phyloP scores from a whole-genome alignment of 768 basidiomycete genomes.

The Suillus hirtellus region DNA sequence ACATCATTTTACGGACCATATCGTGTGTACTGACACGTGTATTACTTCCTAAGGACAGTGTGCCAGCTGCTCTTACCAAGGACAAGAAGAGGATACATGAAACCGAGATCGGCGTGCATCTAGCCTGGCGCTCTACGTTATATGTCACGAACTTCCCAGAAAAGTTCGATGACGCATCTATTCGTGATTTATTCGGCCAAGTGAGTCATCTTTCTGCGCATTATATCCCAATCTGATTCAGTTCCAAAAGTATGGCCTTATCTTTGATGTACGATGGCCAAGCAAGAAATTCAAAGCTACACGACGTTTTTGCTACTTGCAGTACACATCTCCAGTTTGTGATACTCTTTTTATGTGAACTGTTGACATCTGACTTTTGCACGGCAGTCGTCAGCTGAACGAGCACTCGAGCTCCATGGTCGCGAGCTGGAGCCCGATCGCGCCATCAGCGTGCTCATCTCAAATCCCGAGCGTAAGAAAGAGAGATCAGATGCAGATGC shows the following conservation, averaged over 20 bases:
- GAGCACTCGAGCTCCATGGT: constrained; percentile 78
- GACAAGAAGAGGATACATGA: constrained; percentile 87
- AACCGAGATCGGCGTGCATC: constrained; percentile 78
- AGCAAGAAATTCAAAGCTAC: constrained; percentile 94
- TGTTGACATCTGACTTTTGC: not conserved
- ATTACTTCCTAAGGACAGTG: constrained; percentile 54
- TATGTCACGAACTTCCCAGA: constrained; percentile 97
- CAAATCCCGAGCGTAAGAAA: constrained; percentile 88
- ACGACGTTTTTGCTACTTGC: constrained; percentile 92
- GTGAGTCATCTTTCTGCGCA: constrained; percentile 40
- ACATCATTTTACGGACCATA: not conserved
- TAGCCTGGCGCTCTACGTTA: constrained; percentile 92
- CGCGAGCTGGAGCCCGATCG: constrained; percentile 71
- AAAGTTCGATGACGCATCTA: constrained; percentile 69
- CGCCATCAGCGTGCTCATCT: constrained; percentile 75
- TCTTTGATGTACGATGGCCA: constrained; percentile 97
- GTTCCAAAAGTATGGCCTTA: constrained; percentile 69
- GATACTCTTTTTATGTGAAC: not conserved
- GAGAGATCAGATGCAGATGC: constrained; percentile 88
- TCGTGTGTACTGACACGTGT: constrained; percentile 2
- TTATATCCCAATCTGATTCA: constrained; percentile 11
- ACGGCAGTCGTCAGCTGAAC: constrained; percentile 63
- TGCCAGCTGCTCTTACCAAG: constrained; percentile 87
- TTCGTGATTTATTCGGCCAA: constrained; percentile 77
- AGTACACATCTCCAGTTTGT: constrained; percentile 82